These are phyloP conservation scores for Monilinia vaccinii-corymbosi DNA, from an alignment of 2,329 filamentous ascomycete species.

Conservation along the genomic window DNA sequence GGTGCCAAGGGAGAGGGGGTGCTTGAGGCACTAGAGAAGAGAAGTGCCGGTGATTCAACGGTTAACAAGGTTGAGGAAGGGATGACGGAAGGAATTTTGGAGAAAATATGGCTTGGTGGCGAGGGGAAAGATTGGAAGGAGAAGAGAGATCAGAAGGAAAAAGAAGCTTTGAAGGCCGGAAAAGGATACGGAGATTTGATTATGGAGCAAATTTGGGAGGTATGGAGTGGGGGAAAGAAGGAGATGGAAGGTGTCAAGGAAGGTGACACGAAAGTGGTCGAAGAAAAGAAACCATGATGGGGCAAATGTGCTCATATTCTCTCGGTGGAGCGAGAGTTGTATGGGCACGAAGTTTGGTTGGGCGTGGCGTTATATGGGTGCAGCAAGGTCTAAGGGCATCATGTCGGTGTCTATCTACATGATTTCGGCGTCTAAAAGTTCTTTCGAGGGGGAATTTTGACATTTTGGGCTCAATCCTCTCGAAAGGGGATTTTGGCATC, in stretches of 20 bases:
- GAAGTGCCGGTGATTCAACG: slow-evolving; percentile 8
- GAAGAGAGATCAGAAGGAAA: slow-evolving; percentile 27
- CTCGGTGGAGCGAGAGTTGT: background rate
- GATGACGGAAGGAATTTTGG: slow-evolving; percentile 29
- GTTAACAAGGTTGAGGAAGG: slow-evolving; percentile 12
- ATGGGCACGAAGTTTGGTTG: background rate
- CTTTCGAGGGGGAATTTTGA: background rate
- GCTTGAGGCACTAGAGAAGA: slow-evolving; percentile 6
- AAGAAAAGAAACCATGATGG: slow-evolving; percentile 11
- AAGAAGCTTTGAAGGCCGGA: slow-evolving; percentile 28
- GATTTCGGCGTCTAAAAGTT: background rate
- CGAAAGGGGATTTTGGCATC: too few relatives aligned
- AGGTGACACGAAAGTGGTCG: slow-evolving; percentile 19
- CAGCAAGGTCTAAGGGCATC: background rate
- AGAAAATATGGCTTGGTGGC: slow-evolving; percentile 49
- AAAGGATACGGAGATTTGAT: slow-evolving; percentile 36
- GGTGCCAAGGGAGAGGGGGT: slow-evolving; percentile 1
- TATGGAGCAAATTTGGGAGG: slow-evolving; percentile 38
- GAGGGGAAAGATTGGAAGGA: slow-evolving; percentile 35
- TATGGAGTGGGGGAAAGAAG: slow-evolving; percentile 37
- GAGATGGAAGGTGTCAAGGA: slow-evolving; percentile 26
- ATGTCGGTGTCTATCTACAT: background rate
- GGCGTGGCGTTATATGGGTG: background rate
- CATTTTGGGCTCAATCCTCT: background rate
- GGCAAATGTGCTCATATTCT: background rate